Base-by-base conservation (phyloP, 1,284 basidiomycete species). In the Apiotrichum veenhuisii region DNA sequence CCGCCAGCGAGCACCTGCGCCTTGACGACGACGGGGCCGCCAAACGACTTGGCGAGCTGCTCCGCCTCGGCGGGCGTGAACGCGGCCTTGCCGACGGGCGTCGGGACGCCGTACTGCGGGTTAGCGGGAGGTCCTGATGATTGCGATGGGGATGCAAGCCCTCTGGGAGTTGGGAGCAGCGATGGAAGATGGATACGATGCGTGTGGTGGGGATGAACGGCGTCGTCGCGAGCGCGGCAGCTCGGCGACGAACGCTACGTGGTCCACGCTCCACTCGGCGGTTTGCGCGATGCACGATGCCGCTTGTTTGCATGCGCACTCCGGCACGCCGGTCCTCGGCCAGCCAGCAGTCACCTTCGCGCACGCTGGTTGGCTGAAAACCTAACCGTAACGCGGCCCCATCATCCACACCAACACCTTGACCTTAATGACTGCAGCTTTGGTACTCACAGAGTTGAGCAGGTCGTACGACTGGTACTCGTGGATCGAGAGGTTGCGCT, bases 1-100 rank as follows among this genome's bases (percentile, higher is more conserved):
- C 96, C 96, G 73, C 96, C 96, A 64, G 96, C 96, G 58, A 99
- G 87, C 11, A 99, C 96, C 78, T 99, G 96, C 27, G 73, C 96
- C 81, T 98, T 98, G 80, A 98, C 92, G 33, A 97, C 92, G 57
- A 93, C 85, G 62, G 84, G 83, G 88, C 91, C 89, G 89, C 90
- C 88, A 71, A 98, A 96, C 66, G 84, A 84, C 80, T 90, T 84
- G 56, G 93, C 93, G 52, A 91, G 91, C 65, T 87, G 81, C 78
- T 84, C 90, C 10, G 94, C 94, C 80, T 98, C 96, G 65, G 91
- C 83, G 4, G 93, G 84, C 20, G 90, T 84, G 77, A 89, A 89
- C 47, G 96, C 96, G 42, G 87, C 82, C 50, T 93, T 79, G 70
- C 91, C 89, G 79, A 89, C 92, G 36, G 96, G 96, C n/a, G 94